Conservation (phyloP, 805 yeast genomes). For the Komagataella kurtzmanii region DNA sequence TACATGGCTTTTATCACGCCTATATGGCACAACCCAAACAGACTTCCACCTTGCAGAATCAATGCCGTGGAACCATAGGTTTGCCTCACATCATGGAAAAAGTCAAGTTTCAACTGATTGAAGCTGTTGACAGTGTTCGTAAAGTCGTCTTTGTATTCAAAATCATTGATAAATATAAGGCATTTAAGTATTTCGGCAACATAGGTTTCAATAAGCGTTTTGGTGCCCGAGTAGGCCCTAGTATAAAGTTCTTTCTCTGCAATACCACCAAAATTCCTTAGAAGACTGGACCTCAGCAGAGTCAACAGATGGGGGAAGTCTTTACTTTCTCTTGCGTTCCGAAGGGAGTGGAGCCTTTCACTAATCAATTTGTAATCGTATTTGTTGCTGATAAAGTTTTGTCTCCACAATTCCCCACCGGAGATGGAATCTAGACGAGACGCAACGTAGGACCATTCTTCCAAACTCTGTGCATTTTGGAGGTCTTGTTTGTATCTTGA, state of each 20-base stretch:
- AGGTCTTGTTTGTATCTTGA: conserved; percentile 34
- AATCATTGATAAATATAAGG: conserved; percentile 43
- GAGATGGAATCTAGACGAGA: conserved; percentile 33
- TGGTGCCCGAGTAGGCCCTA: conserved; percentile 80
- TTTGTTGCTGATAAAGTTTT: conserved; percentile 65
- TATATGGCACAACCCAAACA: conserved; percentile 86
- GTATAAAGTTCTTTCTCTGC: conserved; percentile 68
- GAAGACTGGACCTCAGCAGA: conserved; percentile 65
- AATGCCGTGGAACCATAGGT: conserved; percentile 86
- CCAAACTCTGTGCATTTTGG: conserved; percentile 40
- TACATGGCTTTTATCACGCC: conserved; percentile 86
- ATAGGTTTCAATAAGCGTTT: conserved; percentile 77
- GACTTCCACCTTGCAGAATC: conserved; percentile 86
- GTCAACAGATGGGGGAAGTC: conserved; percentile 51
- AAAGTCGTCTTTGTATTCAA: conserved; percentile 11
- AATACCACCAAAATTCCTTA: conserved; percentile 87
- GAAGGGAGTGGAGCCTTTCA: conserved; percentile 51
- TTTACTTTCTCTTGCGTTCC: conserved; percentile 43
- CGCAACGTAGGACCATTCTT: conserved; percentile 57
- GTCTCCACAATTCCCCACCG: conserved; percentile 58
- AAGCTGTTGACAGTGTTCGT: conserved; percentile 24
- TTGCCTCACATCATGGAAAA: conserved; percentile 77
- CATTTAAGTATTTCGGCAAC: conserved; percentile 63
- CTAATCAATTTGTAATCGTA: conserved; percentile 79
- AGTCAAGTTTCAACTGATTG: conserved; percentile 51